These are phyloP conservation scores for Prunus mongolica DNA, from an alignment of 306 rosid genomes.

Conservation along the genomic window DNA sequence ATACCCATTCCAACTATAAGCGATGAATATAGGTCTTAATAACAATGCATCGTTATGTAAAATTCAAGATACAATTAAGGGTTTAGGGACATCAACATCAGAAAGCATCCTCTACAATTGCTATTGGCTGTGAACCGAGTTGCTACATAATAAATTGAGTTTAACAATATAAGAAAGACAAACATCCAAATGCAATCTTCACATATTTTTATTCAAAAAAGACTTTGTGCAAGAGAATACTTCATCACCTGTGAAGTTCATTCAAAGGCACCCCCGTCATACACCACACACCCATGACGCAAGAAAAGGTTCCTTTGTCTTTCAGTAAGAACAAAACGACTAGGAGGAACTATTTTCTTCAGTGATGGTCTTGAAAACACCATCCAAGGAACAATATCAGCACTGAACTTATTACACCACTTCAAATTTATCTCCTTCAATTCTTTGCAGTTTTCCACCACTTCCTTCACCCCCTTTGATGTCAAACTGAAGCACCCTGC, in stretches of 20 bases:
- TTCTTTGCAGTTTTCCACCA: conserved; percentile 44
- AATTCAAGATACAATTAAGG: neutral
- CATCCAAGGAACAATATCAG: conserved; percentile 41
- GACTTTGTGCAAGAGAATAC: neutral
- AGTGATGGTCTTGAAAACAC: conserved; percentile 48
- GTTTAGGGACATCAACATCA: neutral
- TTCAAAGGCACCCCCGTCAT: neutral
- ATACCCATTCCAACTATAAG: too few relatives aligned
- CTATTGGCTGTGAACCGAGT: neutral
- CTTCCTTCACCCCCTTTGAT: conserved; percentile 49
- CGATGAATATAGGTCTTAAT: too few relatives aligned
- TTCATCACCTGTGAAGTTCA: neutral
- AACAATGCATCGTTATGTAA: too few relatives aligned
- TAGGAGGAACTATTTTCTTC: conserved; percentile 47
- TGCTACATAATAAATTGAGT: neutral
- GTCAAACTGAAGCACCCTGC: conserved; percentile 47
- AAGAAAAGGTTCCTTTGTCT: conserved; percentile 32
- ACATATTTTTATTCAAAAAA: neutral
- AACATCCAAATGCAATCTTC: neutral
- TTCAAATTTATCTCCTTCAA: conserved; percentile 59
- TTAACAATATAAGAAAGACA: neutral
- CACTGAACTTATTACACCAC: conserved; percentile 33
- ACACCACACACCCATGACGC: conserved; percentile 56
- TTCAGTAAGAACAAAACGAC: conserved; percentile 18
- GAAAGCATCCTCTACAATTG: neutral